Evolutionary conservation across 2,329 filamentous ascomycete genomes (phyloP).

Genomic region (Diaporthe amygdali): DNA sequence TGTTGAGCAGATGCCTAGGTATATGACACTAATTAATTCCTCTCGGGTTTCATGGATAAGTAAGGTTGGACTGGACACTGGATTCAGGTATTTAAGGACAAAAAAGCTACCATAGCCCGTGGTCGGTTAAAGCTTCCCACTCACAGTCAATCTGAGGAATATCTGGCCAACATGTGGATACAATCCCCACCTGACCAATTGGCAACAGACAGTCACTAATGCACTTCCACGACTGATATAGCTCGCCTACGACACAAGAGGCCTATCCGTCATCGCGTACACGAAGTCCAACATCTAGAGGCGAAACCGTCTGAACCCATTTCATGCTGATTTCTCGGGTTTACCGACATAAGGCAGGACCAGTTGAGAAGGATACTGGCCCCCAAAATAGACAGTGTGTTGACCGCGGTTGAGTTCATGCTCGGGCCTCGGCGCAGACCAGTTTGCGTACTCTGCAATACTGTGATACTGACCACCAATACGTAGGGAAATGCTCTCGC

Average conservation of each 20-base stretch:
- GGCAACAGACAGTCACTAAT: too few relatives aligned
- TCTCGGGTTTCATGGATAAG: too few relatives aligned
- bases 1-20: too few relatives aligned
- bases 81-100: too few relatives aligned
- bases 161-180: too few relatives aligned
- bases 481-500: conserved; percentile 37
- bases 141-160: too few relatives aligned
- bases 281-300: not conserved
- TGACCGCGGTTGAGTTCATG: conserved; percentile 45
- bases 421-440: conserved; percentile 43
- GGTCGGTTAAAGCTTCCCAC: not conserved
- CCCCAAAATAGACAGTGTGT: conserved; percentile 43
- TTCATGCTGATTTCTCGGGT: not conserved
- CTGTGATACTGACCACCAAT: conserved; percentile 39
- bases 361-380: conserved; percentile 31
- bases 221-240: too few relatives aligned
- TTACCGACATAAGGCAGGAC: not conserved
- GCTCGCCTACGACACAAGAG: too few relatives aligned
- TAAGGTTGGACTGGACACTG: not conserved
- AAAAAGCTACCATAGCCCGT: too few relatives aligned
- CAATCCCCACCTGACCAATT: too few relatives aligned
- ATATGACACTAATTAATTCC: not conserved
- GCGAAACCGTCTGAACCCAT: not conserved
- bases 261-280: not conserved
- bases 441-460: conserved; percentile 45